Percentiles rank a stretch among this genome's conserved stretches.
Conservation (phyloP, 495 filamentous ascomycete species). For the Pseudomonodictys pantanalensis region DNA sequence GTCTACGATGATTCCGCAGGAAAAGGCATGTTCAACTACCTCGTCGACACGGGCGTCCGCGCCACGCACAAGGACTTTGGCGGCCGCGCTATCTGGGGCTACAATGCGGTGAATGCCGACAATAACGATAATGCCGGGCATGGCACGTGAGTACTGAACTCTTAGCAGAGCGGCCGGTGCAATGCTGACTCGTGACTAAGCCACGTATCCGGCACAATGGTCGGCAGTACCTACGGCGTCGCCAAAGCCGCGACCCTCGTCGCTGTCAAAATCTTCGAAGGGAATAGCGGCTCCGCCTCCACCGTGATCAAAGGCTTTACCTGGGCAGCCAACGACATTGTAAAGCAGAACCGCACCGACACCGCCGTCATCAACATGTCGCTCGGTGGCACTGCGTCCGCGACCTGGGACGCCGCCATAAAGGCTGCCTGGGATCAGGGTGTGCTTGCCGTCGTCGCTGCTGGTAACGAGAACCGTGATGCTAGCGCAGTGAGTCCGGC, state of each 20-base stretch:
- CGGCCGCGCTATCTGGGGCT: conserved; percentile 85
- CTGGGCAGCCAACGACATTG: conserved; percentile 81
- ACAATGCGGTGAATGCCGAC: conserved; percentile 66
- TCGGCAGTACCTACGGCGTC: conserved; percentile 95
- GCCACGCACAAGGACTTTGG: conserved; percentile 90
- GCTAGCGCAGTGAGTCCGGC: conserved; percentile 97
- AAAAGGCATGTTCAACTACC: conserved; percentile 95
- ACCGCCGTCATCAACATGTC: conserved; percentile 98
- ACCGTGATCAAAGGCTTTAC: conserved; percentile 97
- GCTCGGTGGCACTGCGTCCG: conserved; percentile 89
- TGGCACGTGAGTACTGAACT: conserved; percentile 60
- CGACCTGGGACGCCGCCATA: conserved; percentile 81
- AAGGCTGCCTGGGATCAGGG: conserved; percentile 85
- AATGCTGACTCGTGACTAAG: too few relatives aligned
- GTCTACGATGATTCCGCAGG: conserved; percentile 86
- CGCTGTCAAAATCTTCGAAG: conserved; percentile 81
- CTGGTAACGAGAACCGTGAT: conserved; percentile 94
- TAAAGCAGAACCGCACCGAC: conserved; percentile 85
- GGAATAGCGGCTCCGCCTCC: conserved; percentile 74
- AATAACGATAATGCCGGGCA: conserved; percentile 79
- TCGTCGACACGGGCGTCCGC: conserved; percentile 96
- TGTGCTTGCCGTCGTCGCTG: conserved; percentile 93
- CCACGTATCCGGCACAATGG: conserved; percentile 95
- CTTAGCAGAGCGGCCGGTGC: too few relatives aligned
- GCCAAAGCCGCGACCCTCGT: conserved; percentile 95